These are phyloP conservation scores for Pisolithus marmoratus DNA, from an alignment of 768 basidiomycete species.

Conservation along the genomic window DNA sequence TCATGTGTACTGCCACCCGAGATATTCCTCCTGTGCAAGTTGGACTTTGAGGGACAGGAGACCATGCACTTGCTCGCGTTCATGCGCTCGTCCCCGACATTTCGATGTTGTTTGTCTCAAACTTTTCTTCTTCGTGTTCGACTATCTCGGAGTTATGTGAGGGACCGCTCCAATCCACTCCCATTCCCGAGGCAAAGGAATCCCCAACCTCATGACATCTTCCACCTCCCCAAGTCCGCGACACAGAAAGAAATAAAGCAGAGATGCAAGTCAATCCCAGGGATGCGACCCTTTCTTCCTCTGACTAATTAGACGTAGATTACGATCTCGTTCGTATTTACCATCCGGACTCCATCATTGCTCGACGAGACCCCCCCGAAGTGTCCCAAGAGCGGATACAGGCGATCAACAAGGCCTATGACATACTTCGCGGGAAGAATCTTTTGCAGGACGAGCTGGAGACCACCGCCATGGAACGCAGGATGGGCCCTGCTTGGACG, in stretches of 20 bases:
- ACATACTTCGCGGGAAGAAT: constrained; percentile 48
- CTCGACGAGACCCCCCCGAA: constrained; percentile 38
- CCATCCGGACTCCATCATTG: constrained; percentile 62
- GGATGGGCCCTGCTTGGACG: constrained; percentile 36
- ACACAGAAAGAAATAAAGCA: constrained; percentile 50
- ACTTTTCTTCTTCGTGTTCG: constrained; percentile 4
- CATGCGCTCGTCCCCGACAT: neutral
- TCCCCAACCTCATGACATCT: constrained; percentile 60
- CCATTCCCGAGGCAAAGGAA: constrained; percentile 46
- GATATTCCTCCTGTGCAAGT: no score
- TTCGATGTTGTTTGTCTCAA: neutral
- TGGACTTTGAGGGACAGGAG: no score
- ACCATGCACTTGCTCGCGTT: neutral
- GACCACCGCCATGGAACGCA: constrained; percentile 11
- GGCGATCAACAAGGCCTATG: constrained; percentile 64
- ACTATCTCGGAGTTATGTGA: constrained; percentile 12
- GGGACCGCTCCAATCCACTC: constrained; percentile 29
- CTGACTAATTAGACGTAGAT: constrained; percentile 36
- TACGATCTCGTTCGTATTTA: constrained; percentile 77
- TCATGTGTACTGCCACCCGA: no score
- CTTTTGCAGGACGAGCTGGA: constrained; percentile 14
- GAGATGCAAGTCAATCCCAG: constrained; percentile 39
- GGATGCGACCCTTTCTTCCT: neutral
- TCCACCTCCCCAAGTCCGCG: constrained; percentile 51
- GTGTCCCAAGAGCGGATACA: constrained; percentile 62